phyloP scores from a whole-genome alignment of 23 red algal genomes.

The Pyropia yezoensis region DNA sequence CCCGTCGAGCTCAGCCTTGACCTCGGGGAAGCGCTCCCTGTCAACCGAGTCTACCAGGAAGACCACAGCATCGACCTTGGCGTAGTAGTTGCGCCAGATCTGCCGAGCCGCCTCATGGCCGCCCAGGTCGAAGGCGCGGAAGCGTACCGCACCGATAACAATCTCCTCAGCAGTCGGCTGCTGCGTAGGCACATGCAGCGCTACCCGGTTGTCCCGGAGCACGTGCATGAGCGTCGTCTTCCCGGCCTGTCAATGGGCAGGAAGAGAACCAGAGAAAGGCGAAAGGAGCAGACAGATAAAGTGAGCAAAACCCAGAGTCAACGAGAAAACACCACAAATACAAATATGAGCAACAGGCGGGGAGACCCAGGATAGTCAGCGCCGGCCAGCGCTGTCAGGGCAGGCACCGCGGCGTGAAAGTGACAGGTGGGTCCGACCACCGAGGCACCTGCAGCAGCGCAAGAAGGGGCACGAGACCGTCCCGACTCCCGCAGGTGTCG shows the following conservation, averaged over 20 bases:
- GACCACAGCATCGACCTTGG: constrained; percentile 93
- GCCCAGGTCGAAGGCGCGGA: constrained; percentile 96
- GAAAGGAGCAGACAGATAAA: no score
- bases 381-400: no score
- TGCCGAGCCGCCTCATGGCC: constrained; percentile 89
- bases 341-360: no score
- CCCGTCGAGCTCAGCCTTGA: constrained; percentile 82
- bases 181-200: constrained; percentile 89
- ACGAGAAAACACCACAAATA: no score
- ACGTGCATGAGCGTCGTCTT: constrained; percentile 99
- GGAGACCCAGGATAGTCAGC: no score
- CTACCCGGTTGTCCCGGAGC: constrained; percentile 84
- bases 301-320: no score
- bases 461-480: no score
- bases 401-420: no score
- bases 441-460: no score
- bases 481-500: no score
- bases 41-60: constrained; percentile 96
- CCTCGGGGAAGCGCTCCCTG: constrained; percentile 87
- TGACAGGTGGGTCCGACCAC: no score
- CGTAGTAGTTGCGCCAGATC: constrained; percentile 99
- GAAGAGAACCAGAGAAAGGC: no score
- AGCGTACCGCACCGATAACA: constrained; percentile 82
- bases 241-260: constrained; percentile 27
- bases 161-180: constrained; percentile 96